Percentiles rank a stretch among this genome's conserved stretches.
Conservation (phyloP, 1,139 yeast genomes). For the Geotrichum aggregatum region DNA sequence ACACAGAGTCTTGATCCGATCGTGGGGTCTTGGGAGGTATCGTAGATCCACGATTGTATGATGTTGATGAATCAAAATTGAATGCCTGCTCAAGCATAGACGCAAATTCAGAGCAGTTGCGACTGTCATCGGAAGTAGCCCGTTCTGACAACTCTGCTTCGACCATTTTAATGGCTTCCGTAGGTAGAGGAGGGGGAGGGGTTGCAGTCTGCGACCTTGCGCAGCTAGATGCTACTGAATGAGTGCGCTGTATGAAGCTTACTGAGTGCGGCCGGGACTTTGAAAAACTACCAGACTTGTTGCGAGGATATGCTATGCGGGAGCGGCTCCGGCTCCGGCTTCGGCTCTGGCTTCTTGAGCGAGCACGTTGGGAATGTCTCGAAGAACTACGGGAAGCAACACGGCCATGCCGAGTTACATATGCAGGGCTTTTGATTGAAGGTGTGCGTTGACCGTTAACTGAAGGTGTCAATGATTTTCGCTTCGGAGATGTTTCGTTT, state of each 20-base stretch:
- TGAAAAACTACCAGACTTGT: conserved; percentile 3
- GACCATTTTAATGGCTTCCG: conserved; percentile 12
- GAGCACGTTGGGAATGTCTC: conserved; percentile 5
- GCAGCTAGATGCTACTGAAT: conserved; percentile 4
- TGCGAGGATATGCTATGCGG: neutral
- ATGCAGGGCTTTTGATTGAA: conserved; percentile 1
- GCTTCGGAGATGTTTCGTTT: conserved; percentile 14
- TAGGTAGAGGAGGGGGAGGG: conserved; percentile 19
- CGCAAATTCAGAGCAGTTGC: conserved; percentile 19
- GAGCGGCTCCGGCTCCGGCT: conserved; percentile 14
- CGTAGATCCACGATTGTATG: neutral
- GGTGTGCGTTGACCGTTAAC: neutral
- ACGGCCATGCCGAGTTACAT: conserved; percentile 5
- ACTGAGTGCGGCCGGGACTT: neutral
- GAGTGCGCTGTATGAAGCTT: neutral
- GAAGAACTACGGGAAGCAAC: neutral
- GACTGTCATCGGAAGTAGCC: neutral
- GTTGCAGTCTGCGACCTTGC: conserved; percentile 1
- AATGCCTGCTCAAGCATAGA: conserved; percentile 21
- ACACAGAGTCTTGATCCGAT: neutral
- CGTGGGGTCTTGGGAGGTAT: neutral
- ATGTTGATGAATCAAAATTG: conserved; percentile 7
- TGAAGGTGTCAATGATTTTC: conserved; percentile 3
- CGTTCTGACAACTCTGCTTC: conserved; percentile 10
- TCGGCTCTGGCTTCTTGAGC: conserved; percentile 6